Evolutionary conservation across 2,329 filamentous ascomycete species (phyloP).

Genomic region (Fusarium musae): DNA sequence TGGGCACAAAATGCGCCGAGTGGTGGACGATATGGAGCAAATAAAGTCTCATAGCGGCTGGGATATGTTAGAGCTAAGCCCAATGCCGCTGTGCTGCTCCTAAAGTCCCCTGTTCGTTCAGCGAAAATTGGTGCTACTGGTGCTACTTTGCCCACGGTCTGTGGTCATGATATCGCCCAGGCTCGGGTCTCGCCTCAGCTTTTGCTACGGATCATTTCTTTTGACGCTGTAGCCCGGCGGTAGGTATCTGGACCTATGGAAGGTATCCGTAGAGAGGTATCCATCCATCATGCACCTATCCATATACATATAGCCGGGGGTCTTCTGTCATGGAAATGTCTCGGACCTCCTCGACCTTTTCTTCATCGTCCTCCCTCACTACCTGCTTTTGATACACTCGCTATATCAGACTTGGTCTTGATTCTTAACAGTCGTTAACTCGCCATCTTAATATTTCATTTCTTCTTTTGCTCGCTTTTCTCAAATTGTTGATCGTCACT

Average conservation of each 20-base stretch:
- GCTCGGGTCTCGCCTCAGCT: slow-evolving; percentile 41
- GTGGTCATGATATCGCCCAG: slow-evolving; percentile 43
- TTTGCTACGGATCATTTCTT: slow-evolving; percentile 40
- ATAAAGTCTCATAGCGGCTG: slow-evolving; percentile 25
- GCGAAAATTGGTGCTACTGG: slow-evolving; percentile 27
- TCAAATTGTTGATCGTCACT: not conserved
- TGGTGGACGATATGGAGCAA: slow-evolving; percentile 38
- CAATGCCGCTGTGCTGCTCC: slow-evolving; percentile 32
- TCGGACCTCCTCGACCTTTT: slow-evolving; percentile 20
- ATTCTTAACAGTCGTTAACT: slow-evolving; percentile 24
- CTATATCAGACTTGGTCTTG: slow-evolving; percentile 16
- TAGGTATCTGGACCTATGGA: slow-evolving; percentile 1
- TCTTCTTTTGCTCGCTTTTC: slow-evolving; percentile 3
- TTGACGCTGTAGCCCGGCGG: slow-evolving; percentile 19
- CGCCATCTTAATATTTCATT: not conserved
- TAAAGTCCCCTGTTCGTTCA: slow-evolving; percentile 27
- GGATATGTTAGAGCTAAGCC: slow-evolving; percentile 38
- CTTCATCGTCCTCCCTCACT: slow-evolving; percentile 18
- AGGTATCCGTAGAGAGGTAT: not conserved
- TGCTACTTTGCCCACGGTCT: slow-evolving; percentile 22
- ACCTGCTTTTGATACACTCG: slow-evolving; percentile 33
- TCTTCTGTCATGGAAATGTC: slow-evolving; percentile 22
- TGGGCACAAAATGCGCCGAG: slow-evolving; percentile 38
- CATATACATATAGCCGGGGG: not conserved
- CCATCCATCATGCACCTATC: not conserved